These are phyloP conservation scores for Macrolepiota fuliginosa DNA, from an alignment of 768 basidiomycete species.

Conservation along the genomic window DNA sequence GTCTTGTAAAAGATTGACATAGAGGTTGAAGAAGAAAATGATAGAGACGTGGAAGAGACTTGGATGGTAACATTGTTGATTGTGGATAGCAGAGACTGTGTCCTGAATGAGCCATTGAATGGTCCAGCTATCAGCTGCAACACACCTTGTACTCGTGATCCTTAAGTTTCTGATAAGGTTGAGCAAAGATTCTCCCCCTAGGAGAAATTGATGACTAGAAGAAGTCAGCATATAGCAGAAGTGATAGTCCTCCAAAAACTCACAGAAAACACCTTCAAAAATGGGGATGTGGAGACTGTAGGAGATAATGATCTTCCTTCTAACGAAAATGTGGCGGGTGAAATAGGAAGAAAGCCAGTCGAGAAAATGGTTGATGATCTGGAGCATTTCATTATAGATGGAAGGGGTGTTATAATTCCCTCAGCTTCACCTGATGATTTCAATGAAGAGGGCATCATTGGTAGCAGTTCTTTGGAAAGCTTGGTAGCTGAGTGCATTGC, in stretches of 20 bases:
- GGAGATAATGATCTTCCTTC: slow-evolving; percentile 20
- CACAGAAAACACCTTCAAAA: slow-evolving; percentile 44
- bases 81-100: slow-evolving; percentile 45
- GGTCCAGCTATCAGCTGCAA: neutral
- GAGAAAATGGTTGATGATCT: slow-evolving; percentile 11
- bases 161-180: slow-evolving; percentile 37
- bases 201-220: slow-evolving; percentile 46
- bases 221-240: slow-evolving; percentile 4
- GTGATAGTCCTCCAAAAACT: slow-evolving; percentile 15
- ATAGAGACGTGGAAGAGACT: slow-evolving; percentile 46
- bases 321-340: slow-evolving; percentile 9
- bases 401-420: neutral
- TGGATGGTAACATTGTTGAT: slow-evolving; percentile 42
- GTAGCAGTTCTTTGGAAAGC: neutral
- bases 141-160: slow-evolving; percentile 37
- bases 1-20: slow-evolving; percentile 39
- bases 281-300: slow-evolving; percentile 31
- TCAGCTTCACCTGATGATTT: slow-evolving; percentile 13
- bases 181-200: slow-evolving; percentile 34
- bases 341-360: slow-evolving; percentile 15
- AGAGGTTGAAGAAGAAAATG: slow-evolving; percentile 28
- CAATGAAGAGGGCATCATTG: slow-evolving; percentile 1
- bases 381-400: neutral
- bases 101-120: neutral
- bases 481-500: neutral